These are phyloP conservation scores for Neocucurbitaria cava DNA, from an alignment of 2,329 filamentous ascomycete species.

Conservation along the genomic window DNA sequence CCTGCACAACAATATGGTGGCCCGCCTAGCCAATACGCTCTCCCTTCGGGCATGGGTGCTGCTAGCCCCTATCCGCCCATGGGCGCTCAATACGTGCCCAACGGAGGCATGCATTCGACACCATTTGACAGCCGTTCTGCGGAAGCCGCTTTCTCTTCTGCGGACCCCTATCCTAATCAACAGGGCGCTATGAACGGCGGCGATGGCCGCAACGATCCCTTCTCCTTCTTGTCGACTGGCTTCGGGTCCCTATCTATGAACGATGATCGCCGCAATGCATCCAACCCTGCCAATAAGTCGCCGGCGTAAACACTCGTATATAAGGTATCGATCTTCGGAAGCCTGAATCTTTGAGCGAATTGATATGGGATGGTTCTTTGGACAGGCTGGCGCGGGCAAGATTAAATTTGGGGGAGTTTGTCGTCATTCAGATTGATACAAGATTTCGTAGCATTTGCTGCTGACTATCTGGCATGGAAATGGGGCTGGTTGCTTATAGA, in stretches of 20 bases:
- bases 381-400: conserved; percentile 45
- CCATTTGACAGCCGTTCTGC: conserved; percentile 93
- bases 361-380: conserved; percentile 44
- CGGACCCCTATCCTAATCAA: conserved; percentile 81
- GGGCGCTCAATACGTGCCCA: conserved; percentile 75
- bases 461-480: conserved; percentile 44
- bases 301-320: conserved; percentile 47
- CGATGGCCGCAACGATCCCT: conserved; percentile 73
- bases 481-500: conserved; percentile 45
- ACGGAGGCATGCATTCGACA: conserved; percentile 79
- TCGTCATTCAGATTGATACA: conserved; percentile 44
- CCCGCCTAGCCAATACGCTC: conserved; percentile 85
- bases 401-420: conserved; percentile 46
- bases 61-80: conserved; percentile 82
- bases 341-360: conserved; percentile 44
- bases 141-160: conserved; percentile 92
- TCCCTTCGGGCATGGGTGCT: conserved; percentile 84
- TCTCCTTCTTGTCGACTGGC: conserved; percentile 78
- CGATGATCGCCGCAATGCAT: conserved; percentile 58
- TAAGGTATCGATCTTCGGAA: conserved; percentile 43
- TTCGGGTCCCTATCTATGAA: conserved; percentile 77
- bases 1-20: conserved; percentile 83
- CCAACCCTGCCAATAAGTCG: conserved; percentile 49
- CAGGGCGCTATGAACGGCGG: conserved; percentile 72
- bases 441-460: conserved; percentile 48